Percentiles rank a stretch among this genome's conserved stretches.
Evolutionary conservation across 2,329 filamentous ascomycete genomes (phyloP).

Genomic region (Arthrobotrys entomopaga): DNA sequence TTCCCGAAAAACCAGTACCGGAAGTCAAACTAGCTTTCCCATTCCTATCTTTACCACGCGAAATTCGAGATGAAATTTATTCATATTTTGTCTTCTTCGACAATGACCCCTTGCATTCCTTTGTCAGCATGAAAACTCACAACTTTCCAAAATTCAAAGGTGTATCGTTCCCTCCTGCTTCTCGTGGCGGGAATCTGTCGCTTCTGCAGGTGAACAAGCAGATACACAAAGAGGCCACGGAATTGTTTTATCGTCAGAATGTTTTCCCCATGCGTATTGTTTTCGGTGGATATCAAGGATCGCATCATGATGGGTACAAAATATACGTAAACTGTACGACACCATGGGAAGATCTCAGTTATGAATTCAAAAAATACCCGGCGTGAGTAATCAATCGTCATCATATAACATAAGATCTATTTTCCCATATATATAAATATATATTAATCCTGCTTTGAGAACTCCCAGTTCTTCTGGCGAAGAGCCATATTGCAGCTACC

Average conservation of each 20-base stretch:
- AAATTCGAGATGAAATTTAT: constrained; percentile 49
- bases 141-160: constrained; percentile 25
- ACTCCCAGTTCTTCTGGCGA: not conserved
- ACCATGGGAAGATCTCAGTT: constrained; percentile 38
- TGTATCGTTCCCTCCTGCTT: constrained; percentile 20
- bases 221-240: constrained; percentile 37
- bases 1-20: constrained; percentile 1
- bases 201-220: constrained; percentile 37
- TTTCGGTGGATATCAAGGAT: constrained; percentile 11
- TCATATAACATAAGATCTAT: no score
- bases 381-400: constrained; percentile 20
- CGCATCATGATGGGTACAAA: constrained; percentile 12
- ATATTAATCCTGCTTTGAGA: not conserved
- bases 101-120: constrained; percentile 21
- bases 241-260: constrained; percentile 33
- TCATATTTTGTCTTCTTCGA: constrained; percentile 39
- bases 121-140: not conserved
- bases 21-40: constrained; percentile 19
- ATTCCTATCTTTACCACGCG: constrained; percentile 32
- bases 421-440: not conserved
- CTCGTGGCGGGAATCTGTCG: constrained; percentile 17
- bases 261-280: constrained; percentile 37
- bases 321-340: constrained; percentile 31
- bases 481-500: constrained; percentile 34
- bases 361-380: constrained; percentile 25